phyloP scores from a whole-genome alignment of 768 basidiomycete genomes.

The Phylloporus sp. region DNA sequence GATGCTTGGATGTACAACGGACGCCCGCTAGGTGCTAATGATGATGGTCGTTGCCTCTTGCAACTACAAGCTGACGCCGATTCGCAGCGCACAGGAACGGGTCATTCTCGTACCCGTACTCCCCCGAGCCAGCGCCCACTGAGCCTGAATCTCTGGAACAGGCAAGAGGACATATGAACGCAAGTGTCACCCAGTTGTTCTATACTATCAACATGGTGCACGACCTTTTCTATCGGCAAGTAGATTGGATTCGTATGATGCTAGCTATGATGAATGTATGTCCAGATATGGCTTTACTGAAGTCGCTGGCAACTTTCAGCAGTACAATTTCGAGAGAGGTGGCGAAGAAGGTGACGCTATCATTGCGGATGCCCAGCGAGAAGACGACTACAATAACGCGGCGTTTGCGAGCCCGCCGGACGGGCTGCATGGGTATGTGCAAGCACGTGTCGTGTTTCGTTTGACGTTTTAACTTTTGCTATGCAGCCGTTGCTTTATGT shows the following conservation, averaged over 20 bases:
- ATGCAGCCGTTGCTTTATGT: conserved; percentile 77
- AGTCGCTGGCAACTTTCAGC: conserved; percentile 91
- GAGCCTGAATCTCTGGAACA: background rate
- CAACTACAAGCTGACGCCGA: background rate
- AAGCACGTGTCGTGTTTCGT: background rate
- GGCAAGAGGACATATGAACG: conserved; percentile 79
- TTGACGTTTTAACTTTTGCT: background rate
- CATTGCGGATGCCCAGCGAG: conserved; percentile 92
- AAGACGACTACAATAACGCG: conserved; percentile 85
- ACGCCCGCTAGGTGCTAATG: conserved; percentile 54
- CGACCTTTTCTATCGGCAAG: conserved; percentile 70
- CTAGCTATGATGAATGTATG: conserved; percentile 6
- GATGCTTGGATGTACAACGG: conserved; percentile 64
- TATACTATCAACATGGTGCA: conserved; percentile 79
- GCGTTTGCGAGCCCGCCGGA: conserved; percentile 86
- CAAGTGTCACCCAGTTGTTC: conserved; percentile 83
- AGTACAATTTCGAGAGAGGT: conserved; percentile 90
- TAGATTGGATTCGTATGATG: background rate
- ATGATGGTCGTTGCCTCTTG: background rate
- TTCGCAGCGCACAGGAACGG: conserved; percentile 1
- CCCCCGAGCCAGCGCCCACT: conserved; percentile 34
- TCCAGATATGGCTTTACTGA: conserved; percentile 89
- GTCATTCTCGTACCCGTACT: conserved; percentile 67
- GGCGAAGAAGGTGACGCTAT: conserved; percentile 88
- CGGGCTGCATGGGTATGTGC: conserved; percentile 64